Evolutionary conservation across 208 protist genomes (phyloP).

Genomic region (Leishmania braziliensis): DNA sequence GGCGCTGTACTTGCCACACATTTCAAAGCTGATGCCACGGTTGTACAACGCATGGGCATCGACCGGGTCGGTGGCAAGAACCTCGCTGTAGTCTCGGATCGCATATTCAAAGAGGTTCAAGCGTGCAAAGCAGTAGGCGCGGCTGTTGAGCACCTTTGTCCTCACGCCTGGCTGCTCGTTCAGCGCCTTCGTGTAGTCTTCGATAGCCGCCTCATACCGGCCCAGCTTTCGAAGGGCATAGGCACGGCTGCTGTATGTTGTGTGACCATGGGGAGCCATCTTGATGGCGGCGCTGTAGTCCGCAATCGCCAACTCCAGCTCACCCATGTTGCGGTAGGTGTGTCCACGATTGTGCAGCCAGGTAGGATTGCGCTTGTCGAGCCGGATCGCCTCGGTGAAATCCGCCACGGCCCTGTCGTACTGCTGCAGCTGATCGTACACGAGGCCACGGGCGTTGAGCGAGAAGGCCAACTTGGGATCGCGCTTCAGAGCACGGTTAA

Average conservation of each 20-base stretch:
- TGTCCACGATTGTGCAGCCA: slow-evolving; percentile 82
- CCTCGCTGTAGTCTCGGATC: slow-evolving; percentile 75
- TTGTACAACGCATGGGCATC: slow-evolving; percentile 89
- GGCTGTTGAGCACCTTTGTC: slow-evolving; percentile 79
- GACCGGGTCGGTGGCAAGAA: slow-evolving; percentile 53
- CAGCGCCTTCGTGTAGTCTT: slow-evolving; percentile 63
- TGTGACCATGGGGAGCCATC: slow-evolving; percentile 36
- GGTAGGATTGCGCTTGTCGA: slow-evolving; percentile 61
- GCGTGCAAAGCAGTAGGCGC: slow-evolving; percentile 77
- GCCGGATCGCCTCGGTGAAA: slow-evolving; percentile 63
- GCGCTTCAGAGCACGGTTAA: slow-evolving; percentile 56
- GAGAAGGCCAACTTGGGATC: slow-evolving; percentile 64
- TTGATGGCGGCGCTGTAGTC: slow-evolving; percentile 74
- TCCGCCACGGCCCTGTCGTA: slow-evolving; percentile 64
- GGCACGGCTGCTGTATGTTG: slow-evolving; percentile 58
- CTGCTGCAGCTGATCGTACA: slow-evolving; percentile 60
- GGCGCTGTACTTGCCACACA: slow-evolving; percentile 61
- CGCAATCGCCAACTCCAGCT: slow-evolving; percentile 58
- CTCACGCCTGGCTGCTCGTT: slow-evolving; percentile 24
- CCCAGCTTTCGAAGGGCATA: slow-evolving; percentile 74
- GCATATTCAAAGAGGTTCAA: slow-evolving; percentile 62
- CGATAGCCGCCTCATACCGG: slow-evolving; percentile 47
- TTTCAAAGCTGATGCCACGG: slow-evolving; percentile 84
- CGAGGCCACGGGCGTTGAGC: slow-evolving; percentile 82
- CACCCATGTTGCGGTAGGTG: slow-evolving; percentile 62